These are phyloP conservation scores for Ogataea pilisensis DNA, from an alignment of 805 yeast species.

Conservation along the genomic window DNA sequence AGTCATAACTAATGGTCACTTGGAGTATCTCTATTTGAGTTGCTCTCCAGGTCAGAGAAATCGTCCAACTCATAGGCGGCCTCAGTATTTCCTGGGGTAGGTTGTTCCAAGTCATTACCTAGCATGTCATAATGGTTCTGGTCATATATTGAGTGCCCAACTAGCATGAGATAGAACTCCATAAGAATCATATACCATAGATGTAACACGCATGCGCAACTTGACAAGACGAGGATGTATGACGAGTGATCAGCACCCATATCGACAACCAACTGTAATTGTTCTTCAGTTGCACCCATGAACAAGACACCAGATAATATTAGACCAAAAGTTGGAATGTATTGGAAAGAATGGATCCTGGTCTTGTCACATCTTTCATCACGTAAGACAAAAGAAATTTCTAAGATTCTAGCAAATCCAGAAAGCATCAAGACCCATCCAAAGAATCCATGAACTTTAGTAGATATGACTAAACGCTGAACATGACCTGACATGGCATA, in stretches of 20 bases:
- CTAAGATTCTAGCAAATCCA: constrained; percentile 72
- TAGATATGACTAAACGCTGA: constrained; percentile 71
- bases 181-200: constrained; percentile 62
- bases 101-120: constrained; percentile 8
- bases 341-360: constrained; percentile 68
- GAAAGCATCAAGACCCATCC: constrained; percentile 78
- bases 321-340: constrained; percentile 77
- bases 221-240: constrained; percentile 64
- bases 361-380: constrained; percentile 49
- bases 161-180: constrained; percentile 51
- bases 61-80: constrained; percentile 26
- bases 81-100: constrained; percentile 4
- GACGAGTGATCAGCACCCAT: constrained; percentile 84
- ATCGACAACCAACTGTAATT: constrained; percentile 61
- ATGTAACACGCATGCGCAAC: constrained; percentile 70
- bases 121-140: constrained; percentile 13
- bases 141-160: constrained; percentile 22
- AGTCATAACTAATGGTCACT: constrained; percentile 7
- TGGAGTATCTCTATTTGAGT: constrained; percentile 11
- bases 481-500: constrained; percentile 92
- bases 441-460: constrained; percentile 84
- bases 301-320: constrained; percentile 76
- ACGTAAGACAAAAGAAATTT: constrained; percentile 68
- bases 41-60: constrained; percentile 23
- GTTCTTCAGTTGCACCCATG: constrained; percentile 94